Conservation (phyloP, 2,329 filamentous ascomycete species). For the Penicillium sp. region DNA sequence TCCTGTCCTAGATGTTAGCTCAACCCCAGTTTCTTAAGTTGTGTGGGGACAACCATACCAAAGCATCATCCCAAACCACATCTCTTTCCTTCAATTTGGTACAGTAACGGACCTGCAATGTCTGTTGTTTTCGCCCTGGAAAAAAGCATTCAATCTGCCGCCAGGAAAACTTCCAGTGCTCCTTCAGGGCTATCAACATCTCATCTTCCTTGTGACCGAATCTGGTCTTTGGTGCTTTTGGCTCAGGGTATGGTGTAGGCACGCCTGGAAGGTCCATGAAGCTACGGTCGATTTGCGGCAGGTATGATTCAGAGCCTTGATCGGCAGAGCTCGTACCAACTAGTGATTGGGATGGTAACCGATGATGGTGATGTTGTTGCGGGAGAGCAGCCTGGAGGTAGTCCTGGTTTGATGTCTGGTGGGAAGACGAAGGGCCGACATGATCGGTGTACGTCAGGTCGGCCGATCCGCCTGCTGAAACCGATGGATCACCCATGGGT, state of each 20-base stretch:
- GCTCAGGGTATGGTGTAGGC: slow-evolving; percentile 76
- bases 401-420: slow-evolving; percentile 28
- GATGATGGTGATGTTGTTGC: slow-evolving; percentile 75
- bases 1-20: slow-evolving; percentile 25
- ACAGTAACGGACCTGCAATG: slow-evolving; percentile 89
- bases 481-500: slow-evolving; percentile 28
- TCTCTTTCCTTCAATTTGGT: slow-evolving; percentile 94
- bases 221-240: slow-evolving; percentile 33
- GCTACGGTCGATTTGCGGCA: slow-evolving; percentile 52
- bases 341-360: slow-evolving; percentile 69
- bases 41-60: slow-evolving; percentile 54
- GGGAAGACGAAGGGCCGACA: slow-evolving; percentile 30
- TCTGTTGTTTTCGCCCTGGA: slow-evolving; percentile 83
- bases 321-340: slow-evolving; percentile 61
- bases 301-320: neutral
- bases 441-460: slow-evolving; percentile 39
- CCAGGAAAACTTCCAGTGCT: slow-evolving; percentile 93
- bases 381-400: slow-evolving; percentile 44
- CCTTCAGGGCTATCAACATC: slow-evolving; percentile 83
- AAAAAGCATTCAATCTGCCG: slow-evolving; percentile 98
- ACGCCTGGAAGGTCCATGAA: slow-evolving; percentile 84
- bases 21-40: neutral
- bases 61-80: slow-evolving; percentile 89
- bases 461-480: slow-evolving; percentile 32
- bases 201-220: slow-evolving; percentile 62